Base-by-base conservation (phyloP, 176 grass and related monocot genomes). In the Elymus sibiricus region DNA sequence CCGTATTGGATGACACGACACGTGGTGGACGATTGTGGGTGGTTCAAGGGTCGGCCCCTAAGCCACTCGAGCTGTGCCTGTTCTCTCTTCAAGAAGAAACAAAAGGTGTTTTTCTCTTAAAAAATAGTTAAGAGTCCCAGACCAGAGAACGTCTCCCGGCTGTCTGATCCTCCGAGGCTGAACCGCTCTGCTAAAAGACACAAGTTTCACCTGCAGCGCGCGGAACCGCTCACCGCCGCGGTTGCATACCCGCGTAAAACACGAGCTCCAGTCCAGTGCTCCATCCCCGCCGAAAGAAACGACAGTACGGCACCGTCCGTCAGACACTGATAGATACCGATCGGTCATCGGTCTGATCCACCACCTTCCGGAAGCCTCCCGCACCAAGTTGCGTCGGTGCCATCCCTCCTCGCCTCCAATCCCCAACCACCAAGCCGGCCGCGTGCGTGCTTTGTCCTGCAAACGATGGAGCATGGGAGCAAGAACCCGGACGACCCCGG, bases 401-500 rank as follows among this genome's bases (percentile, higher is more conserved):
- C 19, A 6, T n/a, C 4, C 19, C 13, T 73, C 58, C 24, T 10
- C 11, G 12, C 38, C 38, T 67, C 51, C 37, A 17, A 60, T 63
- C 32, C 42, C 26, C 40, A 59, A n/a, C 61, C 44, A 76, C 70
- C 62, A 53, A 42, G 35, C 79, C 31, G 60, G 79, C 35, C 12
- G 10, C 38, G 6, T 26, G 70, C 25, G 56, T 46, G 47, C 9
- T 74, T 4, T 31, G 64, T 58, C 11, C 27, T 29, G 13, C 32
- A 7, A 70, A 15, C 80, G 31, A 95, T 91, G 89, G 91, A 91
- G 87, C 68, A 81, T 70, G 27, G 76, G 11, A 83, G 84, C 77
- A 60, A 85, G 63, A 93, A 82, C 11, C 24, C 2, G 11, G 84
- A 74, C 40, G 38, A 71, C 3, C 1, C 10, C 24, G 60, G 2